Evolutionary conservation across 176 grass and related monocot genomes (phyloP), one percentile per base, ranked within the genome.

Genomic region (Aegilops tauschii): DNA sequence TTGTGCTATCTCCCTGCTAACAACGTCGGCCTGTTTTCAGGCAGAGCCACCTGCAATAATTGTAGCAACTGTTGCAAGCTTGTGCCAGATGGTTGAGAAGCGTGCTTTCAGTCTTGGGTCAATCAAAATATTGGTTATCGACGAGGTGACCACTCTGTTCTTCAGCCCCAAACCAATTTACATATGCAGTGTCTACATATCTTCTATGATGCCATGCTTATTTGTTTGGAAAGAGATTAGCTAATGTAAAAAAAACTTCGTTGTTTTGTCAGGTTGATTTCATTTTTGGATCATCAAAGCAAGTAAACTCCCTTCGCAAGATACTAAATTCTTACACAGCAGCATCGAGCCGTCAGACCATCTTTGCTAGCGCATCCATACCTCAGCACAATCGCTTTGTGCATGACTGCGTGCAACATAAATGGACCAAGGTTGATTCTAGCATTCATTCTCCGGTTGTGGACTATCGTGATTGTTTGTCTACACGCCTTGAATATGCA

Each of bases 321-420:
- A 95, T 98, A 84, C 81, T 96, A 40, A 90, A 90, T 64, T 94
- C 78, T 65, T 95, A 96, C 81, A 96, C 94, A 80, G 84, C 94
- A 16, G 91, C 87, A 59, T 80, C 79, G 14, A 73, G 61, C 77
- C 90, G 89, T 4, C 97, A 98, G 77, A 98, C 97, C 37, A 83
- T 98, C 69, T 89, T 98, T 28, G 92, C 97, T n/a, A 98, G 94
- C 2, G 97, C 97, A 85, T 94, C 94, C 3, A 98, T 98, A 77
- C 97, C 94, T 73, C 97, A 98, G 77, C 97, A 98, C 86, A 96
- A 96, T 64, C 88, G 92, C 54, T 98, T 98, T 77, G 49, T 98
- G n/a, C 82, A 94, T 50, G 92, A 98, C 18, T 98, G 92, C 63
- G 21, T 93, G 40, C 94, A 98, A 16, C 90, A 98, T 61, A 98